Evolutionary conservation across 1,284 basidiomycete genomes (phyloP).

Genomic region (Salmacisia buchloeana): DNA sequence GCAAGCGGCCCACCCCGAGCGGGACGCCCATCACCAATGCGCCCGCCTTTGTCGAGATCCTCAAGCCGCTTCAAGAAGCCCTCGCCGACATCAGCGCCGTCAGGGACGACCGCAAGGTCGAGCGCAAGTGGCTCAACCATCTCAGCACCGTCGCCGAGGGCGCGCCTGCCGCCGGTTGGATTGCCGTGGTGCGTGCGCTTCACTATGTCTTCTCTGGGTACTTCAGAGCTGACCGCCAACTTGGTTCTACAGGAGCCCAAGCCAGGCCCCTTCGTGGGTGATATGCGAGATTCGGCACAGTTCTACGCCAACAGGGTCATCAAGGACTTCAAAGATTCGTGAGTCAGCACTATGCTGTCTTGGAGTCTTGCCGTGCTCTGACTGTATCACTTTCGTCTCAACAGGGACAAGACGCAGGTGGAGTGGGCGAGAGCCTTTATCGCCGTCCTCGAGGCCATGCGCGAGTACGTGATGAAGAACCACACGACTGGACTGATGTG

Average conservation of each 20-base stretch:
- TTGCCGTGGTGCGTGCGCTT: slow-evolving; percentile 56
- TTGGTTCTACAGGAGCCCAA: slow-evolving; percentile 57
- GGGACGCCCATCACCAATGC: slow-evolving; percentile 52
- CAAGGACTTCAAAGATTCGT: slow-evolving; percentile 83
- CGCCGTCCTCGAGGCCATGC: slow-evolving; percentile 69
- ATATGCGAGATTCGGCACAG: slow-evolving; percentile 78
- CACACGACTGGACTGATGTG: slow-evolving; percentile 83
- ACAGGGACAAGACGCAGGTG: slow-evolving; percentile 68
- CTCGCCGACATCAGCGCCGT: slow-evolving; percentile 71
- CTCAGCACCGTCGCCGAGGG: slow-evolving; percentile 77
- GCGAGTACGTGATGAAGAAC: slow-evolving; percentile 77
- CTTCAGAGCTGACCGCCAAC: too few species aligned
- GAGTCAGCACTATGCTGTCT: not conserved
- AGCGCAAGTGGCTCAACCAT: slow-evolving; percentile 76
- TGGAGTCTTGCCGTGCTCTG: not conserved
- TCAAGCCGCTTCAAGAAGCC: slow-evolving; percentile 68
- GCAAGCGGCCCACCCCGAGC: slow-evolving; percentile 65
- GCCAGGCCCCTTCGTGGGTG: slow-evolving; percentile 74
- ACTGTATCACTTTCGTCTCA: not conserved
- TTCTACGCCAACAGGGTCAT: slow-evolving; percentile 89
- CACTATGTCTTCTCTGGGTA: not conserved
- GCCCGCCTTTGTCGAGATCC: slow-evolving; percentile 60
- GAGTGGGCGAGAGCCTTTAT: slow-evolving; percentile 80
- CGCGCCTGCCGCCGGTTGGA: slow-evolving; percentile 82
- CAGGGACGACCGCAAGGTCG: slow-evolving; percentile 75